Conservation (phyloP, 441 rosid genomes). For the Hypseocharis bilobata region DNA sequence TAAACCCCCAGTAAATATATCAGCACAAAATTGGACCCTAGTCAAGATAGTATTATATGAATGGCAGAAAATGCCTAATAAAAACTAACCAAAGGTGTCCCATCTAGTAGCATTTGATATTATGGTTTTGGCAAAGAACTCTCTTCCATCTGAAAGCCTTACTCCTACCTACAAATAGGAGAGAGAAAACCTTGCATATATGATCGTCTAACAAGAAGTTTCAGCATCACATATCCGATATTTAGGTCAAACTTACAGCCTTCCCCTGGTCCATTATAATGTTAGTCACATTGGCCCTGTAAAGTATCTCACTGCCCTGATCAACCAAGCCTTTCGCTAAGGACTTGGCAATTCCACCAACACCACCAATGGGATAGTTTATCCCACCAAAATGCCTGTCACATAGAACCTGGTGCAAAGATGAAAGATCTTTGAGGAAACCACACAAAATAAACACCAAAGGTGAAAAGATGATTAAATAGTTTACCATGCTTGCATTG, state of each 20-base stretch:
- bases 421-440: conserved; percentile 11
- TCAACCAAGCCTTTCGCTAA: conserved; percentile 70
- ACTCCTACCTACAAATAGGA: conserved; percentile 74
- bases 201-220: conserved; percentile 7
- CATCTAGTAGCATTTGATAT: conserved; percentile 96
- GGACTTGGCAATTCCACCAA: conserved; percentile 81
- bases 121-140: conserved; percentile 63
- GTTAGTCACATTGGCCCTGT: conserved; percentile 70
- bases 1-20: conserved; percentile 3
- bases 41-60: not conserved
- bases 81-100: conserved; percentile 88
- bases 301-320: conserved; percentile 71
- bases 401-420: conserved; percentile 64
- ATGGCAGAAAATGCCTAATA: conserved; percentile 7
- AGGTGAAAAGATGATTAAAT: conserved; percentile 9
- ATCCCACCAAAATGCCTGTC: conserved; percentile 97
- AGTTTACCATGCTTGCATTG: conserved; percentile 82
- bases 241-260: conserved; percentile 52
- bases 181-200: not conserved
- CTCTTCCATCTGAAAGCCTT: conserved; percentile 76
- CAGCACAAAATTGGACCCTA: not conserved
- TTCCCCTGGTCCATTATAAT: conserved; percentile 65
- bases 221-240: conserved; percentile 10
- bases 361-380: conserved; percentile 90
- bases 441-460: conserved; percentile 9